Evolutionary conservation across 805 yeast species (phyloP).

Genomic region (Sugiyamaella valdiviana): DNA sequence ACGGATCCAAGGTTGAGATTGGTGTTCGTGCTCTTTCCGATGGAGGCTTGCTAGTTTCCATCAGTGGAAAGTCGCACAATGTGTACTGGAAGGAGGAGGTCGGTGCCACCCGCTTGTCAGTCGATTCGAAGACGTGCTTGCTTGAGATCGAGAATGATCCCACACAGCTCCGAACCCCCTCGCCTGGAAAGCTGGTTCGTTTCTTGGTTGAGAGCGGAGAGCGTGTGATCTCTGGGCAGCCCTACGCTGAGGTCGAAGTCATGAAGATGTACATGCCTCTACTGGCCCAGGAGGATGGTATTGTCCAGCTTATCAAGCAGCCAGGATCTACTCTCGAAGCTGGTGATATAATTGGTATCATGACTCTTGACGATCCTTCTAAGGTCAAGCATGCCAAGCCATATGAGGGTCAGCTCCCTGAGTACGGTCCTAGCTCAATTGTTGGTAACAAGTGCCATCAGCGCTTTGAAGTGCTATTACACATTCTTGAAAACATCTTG

Average conservation of each 20-base stretch:
- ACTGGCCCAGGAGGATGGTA: slow-evolving; percentile 88
- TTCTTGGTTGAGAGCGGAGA: slow-evolving; percentile 94
- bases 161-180: slow-evolving; percentile 96
- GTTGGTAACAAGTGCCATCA: slow-evolving; percentile 82
- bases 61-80: slow-evolving; percentile 90
- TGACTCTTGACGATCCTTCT: slow-evolving; percentile 92
- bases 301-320: slow-evolving; percentile 86
- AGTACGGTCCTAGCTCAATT: slow-evolving; percentile 73
- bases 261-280: slow-evolving; percentile 99
- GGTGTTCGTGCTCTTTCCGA: slow-evolving; percentile 86
- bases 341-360: slow-evolving; percentile 93
- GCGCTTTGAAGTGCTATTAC: slow-evolving; percentile 52
- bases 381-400: slow-evolving; percentile 96
- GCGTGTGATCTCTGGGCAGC: slow-evolving; percentile 83
- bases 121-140: slow-evolving; percentile 89
- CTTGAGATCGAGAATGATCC: slow-evolving; percentile 97
- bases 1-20: slow-evolving; percentile 85
- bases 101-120: slow-evolving; percentile 88
- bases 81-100: slow-evolving; percentile 98
- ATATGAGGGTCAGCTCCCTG: slow-evolving; percentile 89
- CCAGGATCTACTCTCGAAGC: slow-evolving; percentile 97
- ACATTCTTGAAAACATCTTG: slow-evolving; percentile 70
- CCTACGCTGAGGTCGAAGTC: slow-evolving; percentile 97
- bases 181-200: slow-evolving; percentile 96
- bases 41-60: slow-evolving; percentile 83